phyloP scores from a whole-genome alignment of 202 grass and related monocot genomes.

The Brachypodium distachyon region DNA sequence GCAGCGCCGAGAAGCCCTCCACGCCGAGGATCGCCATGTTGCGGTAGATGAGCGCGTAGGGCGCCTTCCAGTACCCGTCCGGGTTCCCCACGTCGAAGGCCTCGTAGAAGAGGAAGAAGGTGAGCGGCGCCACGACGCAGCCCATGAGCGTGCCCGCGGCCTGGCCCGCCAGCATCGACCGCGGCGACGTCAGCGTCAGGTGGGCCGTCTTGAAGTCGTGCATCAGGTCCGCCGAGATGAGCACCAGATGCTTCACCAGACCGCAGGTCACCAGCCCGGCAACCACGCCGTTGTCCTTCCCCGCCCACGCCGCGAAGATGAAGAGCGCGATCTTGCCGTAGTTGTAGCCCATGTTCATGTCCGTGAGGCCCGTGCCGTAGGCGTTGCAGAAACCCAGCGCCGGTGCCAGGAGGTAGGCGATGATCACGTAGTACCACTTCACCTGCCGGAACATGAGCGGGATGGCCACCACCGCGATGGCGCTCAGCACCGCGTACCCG shows the following conservation, averaged over 20 bases:
- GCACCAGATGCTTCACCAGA: slow-evolving; percentile 78
- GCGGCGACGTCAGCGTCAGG: slow-evolving; percentile 83
- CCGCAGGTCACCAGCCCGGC: slow-evolving; percentile 73
- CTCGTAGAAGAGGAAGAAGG: slow-evolving; percentile 91
- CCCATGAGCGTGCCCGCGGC: slow-evolving; percentile 70
- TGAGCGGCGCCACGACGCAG: slow-evolving; percentile 69
- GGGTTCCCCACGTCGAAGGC: slow-evolving; percentile 91
- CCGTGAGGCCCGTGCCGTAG: slow-evolving; percentile 76
- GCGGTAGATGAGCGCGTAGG: slow-evolving; percentile 89
- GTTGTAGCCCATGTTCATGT: slow-evolving; percentile 98
- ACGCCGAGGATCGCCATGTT: slow-evolving; percentile 96
- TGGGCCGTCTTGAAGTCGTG: slow-evolving; percentile 94
- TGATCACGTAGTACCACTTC: slow-evolving; percentile 87
- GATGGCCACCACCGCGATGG: slow-evolving; percentile 46
- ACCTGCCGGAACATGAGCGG: slow-evolving; percentile 78
- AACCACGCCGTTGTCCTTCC: slow-evolving; percentile 65
- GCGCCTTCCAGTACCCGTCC: slow-evolving; percentile 77
- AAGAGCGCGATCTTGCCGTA: slow-evolving; percentile 92
- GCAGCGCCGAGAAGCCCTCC: slow-evolving; percentile 76
- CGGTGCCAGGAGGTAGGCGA: slow-evolving; percentile 72
- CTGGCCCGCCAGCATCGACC: slow-evolving; percentile 84
- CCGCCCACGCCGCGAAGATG: slow-evolving; percentile 77
- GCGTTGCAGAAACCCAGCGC: slow-evolving; percentile 88
- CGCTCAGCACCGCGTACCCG: slow-evolving; percentile 46
- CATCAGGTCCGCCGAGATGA: slow-evolving; percentile 86